A percentile compares a stretch with the other conserved stretches of the same genome.
Conservation (phyloP, 2,329 filamentous ascomycete species). For the Thielaviopsis ethacetica region DNA sequence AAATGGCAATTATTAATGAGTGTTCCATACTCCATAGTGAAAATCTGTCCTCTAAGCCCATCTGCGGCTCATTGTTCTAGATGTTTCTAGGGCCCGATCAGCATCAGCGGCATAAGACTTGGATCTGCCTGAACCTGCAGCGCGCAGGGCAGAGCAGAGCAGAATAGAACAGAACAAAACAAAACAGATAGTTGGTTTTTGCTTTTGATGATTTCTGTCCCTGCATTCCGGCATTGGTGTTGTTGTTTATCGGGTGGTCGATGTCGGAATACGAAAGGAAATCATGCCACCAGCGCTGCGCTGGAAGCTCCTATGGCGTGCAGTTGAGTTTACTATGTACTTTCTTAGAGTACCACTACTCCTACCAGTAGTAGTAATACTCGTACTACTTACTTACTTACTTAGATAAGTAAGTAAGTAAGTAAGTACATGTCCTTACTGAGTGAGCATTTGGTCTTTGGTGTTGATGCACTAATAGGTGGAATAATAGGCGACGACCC, state of each 20-base stretch:
- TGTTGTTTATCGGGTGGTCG: neutral
- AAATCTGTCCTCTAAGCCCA: neutral
- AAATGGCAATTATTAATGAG: too few species aligned
- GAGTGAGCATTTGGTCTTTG: too few species aligned
- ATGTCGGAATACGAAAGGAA: neutral
- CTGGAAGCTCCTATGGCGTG: neutral
- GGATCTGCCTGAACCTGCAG: neutral
- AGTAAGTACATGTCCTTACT: too few species aligned
- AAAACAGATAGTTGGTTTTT: neutral
- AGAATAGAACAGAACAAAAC: neutral
- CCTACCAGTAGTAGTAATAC: too few species aligned
- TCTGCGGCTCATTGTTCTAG: neutral
- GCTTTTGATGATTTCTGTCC: too few species aligned
- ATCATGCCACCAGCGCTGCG: neutral
- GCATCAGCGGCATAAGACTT: neutral
- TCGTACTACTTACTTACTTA: too few species aligned
- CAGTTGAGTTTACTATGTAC: neutral
- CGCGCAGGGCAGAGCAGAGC: neutral
- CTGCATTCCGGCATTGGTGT: too few species aligned
- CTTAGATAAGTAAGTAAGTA: too few species aligned
- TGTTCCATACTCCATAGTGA: neutral
- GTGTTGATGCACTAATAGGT: too few species aligned
- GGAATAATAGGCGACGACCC: neutral
- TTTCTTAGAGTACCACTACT: too few species aligned
- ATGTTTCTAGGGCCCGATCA: neutral